Evolutionary conservation across 129 eudicot species (phyloP), one percentile per base, ranked within the genome.

Genomic region (Glebionis coronaria): DNA sequence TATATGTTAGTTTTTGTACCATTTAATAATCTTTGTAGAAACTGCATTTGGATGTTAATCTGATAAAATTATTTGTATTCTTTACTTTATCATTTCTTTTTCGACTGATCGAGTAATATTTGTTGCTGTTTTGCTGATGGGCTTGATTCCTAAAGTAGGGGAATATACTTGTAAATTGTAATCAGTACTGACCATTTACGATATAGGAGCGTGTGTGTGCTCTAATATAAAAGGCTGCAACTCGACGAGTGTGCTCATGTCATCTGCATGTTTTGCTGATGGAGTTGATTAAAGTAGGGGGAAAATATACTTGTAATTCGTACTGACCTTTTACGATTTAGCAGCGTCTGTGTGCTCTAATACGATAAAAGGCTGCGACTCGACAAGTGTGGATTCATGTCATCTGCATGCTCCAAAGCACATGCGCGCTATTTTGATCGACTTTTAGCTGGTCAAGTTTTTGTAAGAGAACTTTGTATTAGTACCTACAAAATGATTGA

Each of bases 1-100:
- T 69, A 29, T 20, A 55, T 25, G 42, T 44, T 72, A 40, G 53
- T 3, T 52, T 68, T 13, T 60, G 13, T 38, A 67, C 25, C 42
- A 16, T 3, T 19, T 12, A 1, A 19, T 14, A 19, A 29, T 67
- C 61, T 29, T 67, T 67, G 61, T 63, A 11, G 52, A 60, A 60
- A 54, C 44, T 12, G 38, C 44, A 47, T 28, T 5, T 66, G 50
- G 4, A 50, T 66, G 60, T 47, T 29, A 65, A 65, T 27, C 28
- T 47, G 38, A 28, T 66, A 45, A 50, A 47, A 14, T 65, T 65
- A 45, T 27, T 50, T 49, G 46, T 50, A 47, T 47, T 27, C 4
- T 27, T 65, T 49, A n/a, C 18, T 49, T 15, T 6, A 16, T 62
- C 44, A 28, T 62, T 15, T 49, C 18, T 10, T 14, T 25, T 5